phyloP scores from a whole-genome alignment of 805 yeast species.

The Metschnikowia borealis region DNA sequence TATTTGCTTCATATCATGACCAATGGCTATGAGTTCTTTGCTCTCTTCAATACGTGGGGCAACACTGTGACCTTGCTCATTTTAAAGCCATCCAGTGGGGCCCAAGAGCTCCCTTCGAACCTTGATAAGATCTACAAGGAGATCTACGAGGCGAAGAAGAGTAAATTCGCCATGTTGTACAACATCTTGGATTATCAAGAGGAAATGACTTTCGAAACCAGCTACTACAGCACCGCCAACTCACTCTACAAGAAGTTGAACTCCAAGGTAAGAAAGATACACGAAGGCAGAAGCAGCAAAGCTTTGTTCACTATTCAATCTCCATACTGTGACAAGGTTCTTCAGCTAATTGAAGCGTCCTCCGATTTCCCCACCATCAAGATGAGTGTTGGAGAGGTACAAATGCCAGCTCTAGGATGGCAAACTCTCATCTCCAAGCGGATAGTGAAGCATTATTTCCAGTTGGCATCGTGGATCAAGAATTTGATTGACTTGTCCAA shows the following conservation, averaged over 20 bases:
- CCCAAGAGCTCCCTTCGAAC: constrained; percentile 59
- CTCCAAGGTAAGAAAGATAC: constrained; percentile 48
- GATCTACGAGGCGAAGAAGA: constrained; percentile 45
- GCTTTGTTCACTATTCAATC: constrained; percentile 72
- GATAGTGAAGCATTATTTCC: constrained; percentile 65
- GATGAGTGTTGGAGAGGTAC: constrained; percentile 54
- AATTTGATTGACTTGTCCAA: constrained; percentile 62
- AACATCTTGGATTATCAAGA: constrained; percentile 51
- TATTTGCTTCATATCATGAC: constrained; percentile 67
- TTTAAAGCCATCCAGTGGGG: constrained; percentile 63
- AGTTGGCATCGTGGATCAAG: constrained; percentile 68
- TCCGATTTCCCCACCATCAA: constrained; percentile 59
- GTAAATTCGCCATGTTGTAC: constrained; percentile 38
- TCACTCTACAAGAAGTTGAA: constrained; percentile 59
- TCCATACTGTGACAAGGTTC: constrained; percentile 49
- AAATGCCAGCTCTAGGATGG: constrained; percentile 79
- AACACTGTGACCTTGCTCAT: constrained; percentile 48
- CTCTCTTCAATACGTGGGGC: constrained; percentile 64
- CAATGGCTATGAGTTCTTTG: constrained; percentile 71
- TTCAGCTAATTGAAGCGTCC: constrained; percentile 44
- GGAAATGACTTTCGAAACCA: constrained; percentile 50
- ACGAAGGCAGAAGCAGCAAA: constrained; percentile 59
- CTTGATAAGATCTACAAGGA: constrained; percentile 54
- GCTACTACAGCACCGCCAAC: constrained; percentile 50
- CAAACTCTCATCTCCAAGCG: constrained; percentile 62